phyloP scores from a whole-genome alignment of 768 basidiomycete species.

The Termitomyces sp. region DNA sequence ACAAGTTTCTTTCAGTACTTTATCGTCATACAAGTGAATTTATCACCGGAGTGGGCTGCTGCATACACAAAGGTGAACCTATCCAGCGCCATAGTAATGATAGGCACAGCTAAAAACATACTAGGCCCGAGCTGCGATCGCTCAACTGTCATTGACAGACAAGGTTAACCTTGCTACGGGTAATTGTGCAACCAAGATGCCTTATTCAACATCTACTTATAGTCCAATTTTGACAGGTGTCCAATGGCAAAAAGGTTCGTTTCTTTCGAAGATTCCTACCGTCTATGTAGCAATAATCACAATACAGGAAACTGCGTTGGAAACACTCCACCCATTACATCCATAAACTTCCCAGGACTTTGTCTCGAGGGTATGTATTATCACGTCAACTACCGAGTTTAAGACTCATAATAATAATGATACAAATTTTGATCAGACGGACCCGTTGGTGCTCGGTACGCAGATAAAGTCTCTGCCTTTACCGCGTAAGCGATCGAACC shows the following conservation, averaged over 20 bases:
- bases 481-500: conserved; percentile 31
- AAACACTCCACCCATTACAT: conserved; percentile 40
- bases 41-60: conserved; percentile 46
- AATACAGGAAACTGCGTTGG: conserved; percentile 39
- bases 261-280: not conserved
- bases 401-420: too few relatives aligned
- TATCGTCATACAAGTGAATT: conserved; percentile 22
- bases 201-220: not conserved
- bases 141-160: conserved; percentile 46
- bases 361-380: conserved; percentile 38
- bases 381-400: not conserved
- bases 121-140: conserved; percentile 43
- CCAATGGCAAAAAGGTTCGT: conserved; percentile 34
- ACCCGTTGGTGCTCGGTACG: conserved; percentile 44
- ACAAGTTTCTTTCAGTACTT: not conserved
- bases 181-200: conserved; percentile 5
- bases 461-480: conserved; percentile 43
- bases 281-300: not conserved
- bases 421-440: conserved; percentile 23
- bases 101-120: not conserved
- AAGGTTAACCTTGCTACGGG: conserved; percentile 56
- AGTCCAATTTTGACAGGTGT: conserved; percentile 22
- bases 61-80: conserved; percentile 44
- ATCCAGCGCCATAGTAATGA: not conserved
- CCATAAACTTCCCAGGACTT: conserved; percentile 43